Conservation (phyloP, 495 filamentous ascomycete species). For the Hypoxylon subgilvum region DNA sequence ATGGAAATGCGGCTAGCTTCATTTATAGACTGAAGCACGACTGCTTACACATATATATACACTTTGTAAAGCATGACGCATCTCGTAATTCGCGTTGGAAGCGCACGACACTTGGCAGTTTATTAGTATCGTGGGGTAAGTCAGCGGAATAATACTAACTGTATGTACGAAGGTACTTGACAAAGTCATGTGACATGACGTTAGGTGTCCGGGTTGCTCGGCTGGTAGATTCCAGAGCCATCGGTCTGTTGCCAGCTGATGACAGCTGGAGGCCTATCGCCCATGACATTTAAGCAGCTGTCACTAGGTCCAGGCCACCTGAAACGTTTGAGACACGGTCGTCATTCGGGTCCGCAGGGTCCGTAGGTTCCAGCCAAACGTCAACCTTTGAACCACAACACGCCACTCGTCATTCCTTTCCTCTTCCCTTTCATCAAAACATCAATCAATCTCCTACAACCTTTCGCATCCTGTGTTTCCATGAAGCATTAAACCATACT, state of each 20-base stretch:
- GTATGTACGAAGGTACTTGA: too few relatives aligned
- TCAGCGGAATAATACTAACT: too few relatives aligned
- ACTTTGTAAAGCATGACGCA: too few relatives aligned
- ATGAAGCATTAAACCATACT: constrained; percentile 34
- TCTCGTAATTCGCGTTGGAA: too few relatives aligned
- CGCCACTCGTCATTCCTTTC: constrained; percentile 30
- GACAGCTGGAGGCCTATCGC: neutral
- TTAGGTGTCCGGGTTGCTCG: constrained; percentile 16
- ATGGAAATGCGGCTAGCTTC: too few relatives aligned
- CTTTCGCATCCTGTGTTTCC: constrained; percentile 23
- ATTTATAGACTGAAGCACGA: too few relatives aligned
- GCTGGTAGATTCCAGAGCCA: constrained; percentile 25
- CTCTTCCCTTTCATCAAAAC: constrained; percentile 26
- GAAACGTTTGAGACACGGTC: constrained; percentile 13
- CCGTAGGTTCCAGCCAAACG: constrained; percentile 10
- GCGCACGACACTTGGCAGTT: too few relatives aligned
- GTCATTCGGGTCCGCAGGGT: constrained; percentile 23
- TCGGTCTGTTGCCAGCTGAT: neutral
- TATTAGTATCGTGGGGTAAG: too few relatives aligned
- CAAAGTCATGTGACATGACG: constrained; percentile 24
- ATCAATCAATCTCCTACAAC: constrained; percentile 8
- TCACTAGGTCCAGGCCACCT: too few relatives aligned
- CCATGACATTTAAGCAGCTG: too few relatives aligned
- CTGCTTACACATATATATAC: too few relatives aligned
- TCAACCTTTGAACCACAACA: constrained; percentile 21